Percentiles rank a stretch among this genome's conserved stretches.
phyloP scores from a whole-genome alignment of 805 yeast species.

The Candida ascalaphidarum region DNA sequence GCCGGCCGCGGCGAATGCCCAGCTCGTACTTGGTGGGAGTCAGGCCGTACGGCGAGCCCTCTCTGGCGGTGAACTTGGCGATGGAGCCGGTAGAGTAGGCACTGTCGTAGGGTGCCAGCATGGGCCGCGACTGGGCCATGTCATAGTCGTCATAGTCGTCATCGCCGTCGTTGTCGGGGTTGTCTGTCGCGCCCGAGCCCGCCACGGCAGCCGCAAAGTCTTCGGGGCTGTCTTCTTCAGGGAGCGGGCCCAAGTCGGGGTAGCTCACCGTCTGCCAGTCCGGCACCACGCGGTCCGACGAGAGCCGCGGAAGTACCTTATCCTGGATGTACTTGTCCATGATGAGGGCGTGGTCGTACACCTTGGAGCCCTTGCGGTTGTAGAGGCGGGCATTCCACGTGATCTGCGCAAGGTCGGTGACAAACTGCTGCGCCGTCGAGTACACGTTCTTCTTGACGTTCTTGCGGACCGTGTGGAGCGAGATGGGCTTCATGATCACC shows the following conservation, averaged over 20 bases:
- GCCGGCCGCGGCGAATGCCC: constrained; percentile 76
- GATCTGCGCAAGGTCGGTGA: constrained; percentile 74
- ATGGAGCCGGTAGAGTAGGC: neutral
- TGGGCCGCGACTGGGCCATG: no score
- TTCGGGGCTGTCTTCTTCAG: no score
- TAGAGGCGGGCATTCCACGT: constrained; percentile 86
- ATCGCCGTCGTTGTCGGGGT: neutral
- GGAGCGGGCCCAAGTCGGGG: constrained; percentile 66
- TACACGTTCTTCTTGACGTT: constrained; percentile 49
- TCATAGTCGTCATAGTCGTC: neutral
- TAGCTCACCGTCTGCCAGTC: constrained; percentile 33
- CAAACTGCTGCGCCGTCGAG: constrained; percentile 54
- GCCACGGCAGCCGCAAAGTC: constrained; percentile 4
- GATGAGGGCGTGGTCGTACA: constrained; percentile 60
- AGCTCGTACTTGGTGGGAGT: constrained; percentile 13
- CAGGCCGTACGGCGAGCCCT: no score
- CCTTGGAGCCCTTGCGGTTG: constrained; percentile 61
- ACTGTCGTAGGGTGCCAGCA: neutral
- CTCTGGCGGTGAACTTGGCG: neutral
- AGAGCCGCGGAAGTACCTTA: constrained; percentile 40
- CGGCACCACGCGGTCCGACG: constrained; percentile 28
- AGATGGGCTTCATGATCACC: constrained; percentile 71
- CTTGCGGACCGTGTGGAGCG: constrained; percentile 63
- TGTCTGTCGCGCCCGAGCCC: neutral
- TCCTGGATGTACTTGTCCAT: constrained; percentile 44